Percentiles rank a stretch among this genome's conserved stretches.
Conservation (phyloP, 768 basidiomycete species). For the Leccinum pellstonianum region DNA sequence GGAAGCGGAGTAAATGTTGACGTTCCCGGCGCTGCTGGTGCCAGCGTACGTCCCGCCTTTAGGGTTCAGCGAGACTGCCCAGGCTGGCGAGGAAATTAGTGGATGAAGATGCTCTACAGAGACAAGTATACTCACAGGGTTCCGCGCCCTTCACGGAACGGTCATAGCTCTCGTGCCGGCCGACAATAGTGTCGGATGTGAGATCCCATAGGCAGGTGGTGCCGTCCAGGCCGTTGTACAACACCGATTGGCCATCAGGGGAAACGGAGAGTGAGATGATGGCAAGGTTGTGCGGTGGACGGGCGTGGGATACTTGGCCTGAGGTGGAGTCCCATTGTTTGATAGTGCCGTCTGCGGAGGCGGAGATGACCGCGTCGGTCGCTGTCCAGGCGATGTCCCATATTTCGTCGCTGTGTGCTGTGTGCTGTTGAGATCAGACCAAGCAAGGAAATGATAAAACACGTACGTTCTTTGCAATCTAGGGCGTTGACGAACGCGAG, state of each 20-base stretch:
- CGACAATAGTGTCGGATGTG: conserved; percentile 55
- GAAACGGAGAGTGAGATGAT: conserved; percentile 78
- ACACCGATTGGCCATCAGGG: conserved; percentile 58
- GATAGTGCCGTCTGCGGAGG: conserved; percentile 76
- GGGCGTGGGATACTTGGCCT: conserved; percentile 59
- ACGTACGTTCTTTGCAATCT: conserved; percentile 74
- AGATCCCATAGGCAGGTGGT: conserved; percentile 76
- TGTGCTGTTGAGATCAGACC: conserved; percentile 10
- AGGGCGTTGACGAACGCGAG: conserved; percentile 71
- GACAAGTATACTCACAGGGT: conserved; percentile 53
- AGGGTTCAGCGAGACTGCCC: conserved; percentile 83
- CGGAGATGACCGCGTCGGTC: conserved; percentile 61
- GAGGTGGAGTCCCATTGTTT: conserved; percentile 70
- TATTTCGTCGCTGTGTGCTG: conserved; percentile 77
- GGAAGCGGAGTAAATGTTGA: conserved; percentile 70
- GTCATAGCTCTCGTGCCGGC: conserved; percentile 71
- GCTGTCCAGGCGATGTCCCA: conserved; percentile 78
- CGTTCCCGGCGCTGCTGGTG: conserved; percentile 67
- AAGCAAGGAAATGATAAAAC: conserved; percentile 1
- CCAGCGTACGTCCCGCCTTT: conserved; percentile 70
- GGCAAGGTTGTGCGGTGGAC: conserved; percentile 78
- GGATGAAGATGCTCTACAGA: neutral
- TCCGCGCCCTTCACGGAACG: conserved; percentile 54
- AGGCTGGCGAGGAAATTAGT: conserved; percentile 47
- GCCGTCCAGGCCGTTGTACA: conserved; percentile 86